Evolutionary conservation across 169 alveolate species (phyloP), one percentile per base, ranked within the genome.

Genomic region (Plasmodium ovale): DNA sequence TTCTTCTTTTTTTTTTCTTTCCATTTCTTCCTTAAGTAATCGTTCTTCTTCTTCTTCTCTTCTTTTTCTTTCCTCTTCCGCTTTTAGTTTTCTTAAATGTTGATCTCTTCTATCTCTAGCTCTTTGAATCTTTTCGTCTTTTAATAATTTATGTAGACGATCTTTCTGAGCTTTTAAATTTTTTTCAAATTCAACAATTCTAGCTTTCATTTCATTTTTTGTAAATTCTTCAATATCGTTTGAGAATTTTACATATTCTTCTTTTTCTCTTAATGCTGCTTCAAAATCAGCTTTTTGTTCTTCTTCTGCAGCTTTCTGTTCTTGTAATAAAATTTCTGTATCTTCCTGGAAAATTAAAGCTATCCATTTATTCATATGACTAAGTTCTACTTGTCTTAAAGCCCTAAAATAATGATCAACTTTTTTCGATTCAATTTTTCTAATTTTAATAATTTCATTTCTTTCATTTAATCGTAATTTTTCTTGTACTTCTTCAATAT

Each of bases 391-490:
- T 58, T 94, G 94, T 19, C 98, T 92, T 71, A 93, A 79, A 1
- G 98, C 98, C 33, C 98, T 89, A 31, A 94, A 93, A 21, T 93
- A 85, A 91, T 96, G 98, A 56, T 96, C 98, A 23, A 96, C 88
- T 35, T 95, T 87, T 89, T 96, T 96, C 47, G 95, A 94, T 69
- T 96, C 98, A 25, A 89, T 91, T 60, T 91, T 93, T 58, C 97
- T 87, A 62, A 93, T 95, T 54, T 92, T 92, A 27, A 93, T 92
- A 72, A 89, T 93, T 88, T 96, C 98, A 59, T 94, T 96, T 25
- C 96, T 85, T 69, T 96, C 98, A 77, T 90, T 89, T 53, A 91
- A 70, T 92, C 92, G 82, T 54, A 92, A 92, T 62, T 91, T 93
- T 71, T 94, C 96, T 64, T 95, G 98, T 27, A 96, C 96, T 82